A percentile compares a stretch with the other conserved stretches of the same genome.
Evolutionary conservation across 306 rosid genomes (phyloP).

Genomic region (Castanospermum australe): DNA sequence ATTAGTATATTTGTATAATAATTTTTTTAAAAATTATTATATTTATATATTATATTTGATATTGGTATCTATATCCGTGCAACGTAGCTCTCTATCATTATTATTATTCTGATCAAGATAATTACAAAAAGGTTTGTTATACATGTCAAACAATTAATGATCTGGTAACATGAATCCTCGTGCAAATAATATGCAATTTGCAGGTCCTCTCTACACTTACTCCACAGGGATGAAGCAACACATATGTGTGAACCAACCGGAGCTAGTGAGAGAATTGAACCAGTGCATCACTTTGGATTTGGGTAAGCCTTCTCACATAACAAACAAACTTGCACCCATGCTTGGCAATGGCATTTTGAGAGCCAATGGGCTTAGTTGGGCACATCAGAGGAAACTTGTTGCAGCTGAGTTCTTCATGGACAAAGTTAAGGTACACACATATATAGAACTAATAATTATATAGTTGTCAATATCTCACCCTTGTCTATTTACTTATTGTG

Average conservation of each 20-base stretch:
- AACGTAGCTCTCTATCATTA: background rate
- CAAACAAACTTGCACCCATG: slow-evolving; percentile 73
- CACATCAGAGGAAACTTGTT: slow-evolving; percentile 80
- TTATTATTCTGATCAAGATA: background rate
- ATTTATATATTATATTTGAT: too few species aligned
- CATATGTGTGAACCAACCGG: slow-evolving; percentile 75
- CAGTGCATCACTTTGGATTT: slow-evolving; percentile 53
- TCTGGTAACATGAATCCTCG: background rate
- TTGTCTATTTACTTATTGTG: background rate
- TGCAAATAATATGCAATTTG: slow-evolving; percentile 2
- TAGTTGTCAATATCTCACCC: background rate
- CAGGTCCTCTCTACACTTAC: slow-evolving; percentile 79
- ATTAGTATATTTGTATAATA: too few species aligned
- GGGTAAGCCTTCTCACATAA: slow-evolving; percentile 79
- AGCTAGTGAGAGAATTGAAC: slow-evolving; percentile 74
- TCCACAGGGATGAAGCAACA: slow-evolving; percentile 84
- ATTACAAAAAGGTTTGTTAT: background rate
- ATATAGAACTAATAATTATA: background rate
- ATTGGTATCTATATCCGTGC: too few species aligned
- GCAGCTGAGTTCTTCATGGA: slow-evolving; percentile 91
- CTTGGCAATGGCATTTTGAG: slow-evolving; percentile 87
- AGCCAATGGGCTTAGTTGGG: slow-evolving; percentile 77
- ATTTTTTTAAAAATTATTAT: too few species aligned
- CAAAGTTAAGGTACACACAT: slow-evolving; percentile 66
- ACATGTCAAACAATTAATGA: background rate